Base-by-base conservation (phyloP, 371 early-diverging fungal genomes). In the Mortierella sp. region DNA sequence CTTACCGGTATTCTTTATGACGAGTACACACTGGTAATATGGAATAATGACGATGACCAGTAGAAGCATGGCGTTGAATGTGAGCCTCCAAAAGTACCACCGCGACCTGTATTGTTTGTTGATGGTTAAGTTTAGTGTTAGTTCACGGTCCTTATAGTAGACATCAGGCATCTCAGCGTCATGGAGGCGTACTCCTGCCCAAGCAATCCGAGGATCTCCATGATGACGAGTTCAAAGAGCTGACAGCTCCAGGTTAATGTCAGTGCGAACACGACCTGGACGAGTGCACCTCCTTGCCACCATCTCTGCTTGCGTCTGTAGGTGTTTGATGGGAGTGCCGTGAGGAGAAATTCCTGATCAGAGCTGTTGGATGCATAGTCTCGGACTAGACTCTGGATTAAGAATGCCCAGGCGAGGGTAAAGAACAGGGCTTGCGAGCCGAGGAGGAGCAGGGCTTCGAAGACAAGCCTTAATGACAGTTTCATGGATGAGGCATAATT, bases 181-280 rank as follows among this genome's bases (percentile, higher is more conserved):
- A n/a, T 37, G 6, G 23, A 30, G 12, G 48, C 82, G 63, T 84
- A 91, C 93, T 86, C 84, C 68, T 84, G 86, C 58, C 86, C 85
- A 56, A 92, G 82, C 5, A 93, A 56, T 3, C 89, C 88, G 27
- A 83, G 81, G 55, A 96, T 94, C 61, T 94, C 96, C 61, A 94
- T 87, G 51, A 95, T 86, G 14, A 96, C 85, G 46, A 95, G 84
- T 64, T 94, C 84, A 68, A 96, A 92, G 51, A 96, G 83, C 28
- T 87, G 85, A 69, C 94, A 90, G 27, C 92, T 88, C 60, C 86
- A 84, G 28, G 92, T 88, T 48, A 95, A 81, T n/a, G 93, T 90
- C 17, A 89, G 67, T 4, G 94, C 87, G 64, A 95, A 96, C n/a
- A 92, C 73, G 12, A 86, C 60, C 47, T 92, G 89, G 5, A 89